Evolutionary conservation across 495 filamentous ascomycete genomes (phyloP).

Genomic region (Penicillium nucicola): DNA sequence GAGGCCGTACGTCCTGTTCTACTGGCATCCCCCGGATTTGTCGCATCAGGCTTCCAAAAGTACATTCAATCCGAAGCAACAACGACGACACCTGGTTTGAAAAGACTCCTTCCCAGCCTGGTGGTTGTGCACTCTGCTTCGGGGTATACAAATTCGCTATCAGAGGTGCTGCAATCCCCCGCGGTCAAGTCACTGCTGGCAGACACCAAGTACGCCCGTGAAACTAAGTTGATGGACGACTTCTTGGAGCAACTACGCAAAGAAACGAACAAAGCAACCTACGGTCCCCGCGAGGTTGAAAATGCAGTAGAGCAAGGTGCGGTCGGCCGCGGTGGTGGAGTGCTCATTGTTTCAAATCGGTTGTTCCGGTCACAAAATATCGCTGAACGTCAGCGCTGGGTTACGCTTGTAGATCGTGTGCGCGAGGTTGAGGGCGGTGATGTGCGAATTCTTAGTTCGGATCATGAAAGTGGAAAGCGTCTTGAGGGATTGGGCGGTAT

Average conservation of each 20-base stretch:
- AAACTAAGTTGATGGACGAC: conserved; percentile 81
- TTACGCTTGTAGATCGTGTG: conserved; percentile 86
- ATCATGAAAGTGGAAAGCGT: conserved; percentile 90
- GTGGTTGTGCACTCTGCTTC: conserved; percentile 81
- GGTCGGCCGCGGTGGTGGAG: conserved; percentile 79
- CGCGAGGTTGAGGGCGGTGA: conserved; percentile 80
- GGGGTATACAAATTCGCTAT: conserved; percentile 79
- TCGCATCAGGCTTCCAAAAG: conserved; percentile 73
- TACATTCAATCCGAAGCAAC: conserved; percentile 71
- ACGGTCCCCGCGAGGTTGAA: conserved; percentile 82
- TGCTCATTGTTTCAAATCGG: conserved; percentile 78
- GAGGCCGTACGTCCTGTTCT: conserved; percentile 64
- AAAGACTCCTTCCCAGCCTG: conserved; percentile 62
- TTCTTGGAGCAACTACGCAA: conserved; percentile 76
- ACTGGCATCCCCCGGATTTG: conserved; percentile 86
- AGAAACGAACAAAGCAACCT: conserved; percentile 89
- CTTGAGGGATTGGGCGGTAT: conserved; percentile 83
- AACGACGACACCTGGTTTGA: conserved; percentile 51
- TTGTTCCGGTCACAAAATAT: conserved; percentile 84
- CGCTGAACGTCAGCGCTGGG: conserved; percentile 75
- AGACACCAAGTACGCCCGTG: conserved; percentile 81
- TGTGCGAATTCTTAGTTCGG: conserved; percentile 79
- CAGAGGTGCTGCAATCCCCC: conserved; percentile 77
- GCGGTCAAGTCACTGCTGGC: conserved; percentile 72
- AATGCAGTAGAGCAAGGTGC: conserved; percentile 85